Evolutionary conservation across 2,329 filamentous ascomycete genomes (phyloP).

Genomic region (Ramichloridium luteum): DNA sequence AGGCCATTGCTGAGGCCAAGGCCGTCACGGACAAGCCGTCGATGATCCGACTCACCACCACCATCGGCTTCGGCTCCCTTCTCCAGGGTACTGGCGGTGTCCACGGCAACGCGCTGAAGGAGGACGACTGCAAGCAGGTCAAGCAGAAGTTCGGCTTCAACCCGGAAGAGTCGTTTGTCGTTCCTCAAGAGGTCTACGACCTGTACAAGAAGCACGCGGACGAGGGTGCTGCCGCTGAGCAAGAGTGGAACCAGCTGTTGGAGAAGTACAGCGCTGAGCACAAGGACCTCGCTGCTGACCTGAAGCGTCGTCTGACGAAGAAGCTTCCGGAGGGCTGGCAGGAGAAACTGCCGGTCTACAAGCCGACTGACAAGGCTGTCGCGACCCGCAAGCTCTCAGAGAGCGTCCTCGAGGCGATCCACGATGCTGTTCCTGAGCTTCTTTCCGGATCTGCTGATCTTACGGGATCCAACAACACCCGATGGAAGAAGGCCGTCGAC

Average conservation of each 20-base stretch:
- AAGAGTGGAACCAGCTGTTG: constrained; percentile 91
- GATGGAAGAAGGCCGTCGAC: constrained; percentile 93
- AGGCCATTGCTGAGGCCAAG: constrained; percentile 73
- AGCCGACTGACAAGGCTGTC: constrained; percentile 67
- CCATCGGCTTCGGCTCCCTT: constrained; percentile 90
- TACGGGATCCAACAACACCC: constrained; percentile 96
- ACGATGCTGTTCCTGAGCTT: constrained; percentile 73
- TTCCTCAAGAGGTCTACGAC: constrained; percentile 92
- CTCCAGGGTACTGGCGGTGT: constrained; percentile 90
- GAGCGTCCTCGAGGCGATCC: constrained; percentile 78
- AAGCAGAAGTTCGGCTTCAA: constrained; percentile 96
- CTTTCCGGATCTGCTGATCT: constrained; percentile 93
- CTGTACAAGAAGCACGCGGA: constrained; percentile 72
- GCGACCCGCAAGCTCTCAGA: constrained; percentile 96
- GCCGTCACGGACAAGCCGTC: constrained; percentile 91
- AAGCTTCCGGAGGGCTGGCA: constrained; percentile 94
- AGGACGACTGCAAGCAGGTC: constrained; percentile 82
- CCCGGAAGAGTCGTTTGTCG: constrained; percentile 81
- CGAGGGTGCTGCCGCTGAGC: constrained; percentile 76
- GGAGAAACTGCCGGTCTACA: constrained; percentile 85
- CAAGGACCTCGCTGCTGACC: constrained; percentile 67
- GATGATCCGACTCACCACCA: constrained; percentile 92
- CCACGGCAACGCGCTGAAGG: constrained; percentile 91
- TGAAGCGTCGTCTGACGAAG: constrained; percentile 65
- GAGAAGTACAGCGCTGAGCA: constrained; percentile 71